Percentiles rank a stretch among this genome's conserved stretches.
Conservation (phyloP, 805 yeast genomes). For the Candida manassasensis region DNA sequence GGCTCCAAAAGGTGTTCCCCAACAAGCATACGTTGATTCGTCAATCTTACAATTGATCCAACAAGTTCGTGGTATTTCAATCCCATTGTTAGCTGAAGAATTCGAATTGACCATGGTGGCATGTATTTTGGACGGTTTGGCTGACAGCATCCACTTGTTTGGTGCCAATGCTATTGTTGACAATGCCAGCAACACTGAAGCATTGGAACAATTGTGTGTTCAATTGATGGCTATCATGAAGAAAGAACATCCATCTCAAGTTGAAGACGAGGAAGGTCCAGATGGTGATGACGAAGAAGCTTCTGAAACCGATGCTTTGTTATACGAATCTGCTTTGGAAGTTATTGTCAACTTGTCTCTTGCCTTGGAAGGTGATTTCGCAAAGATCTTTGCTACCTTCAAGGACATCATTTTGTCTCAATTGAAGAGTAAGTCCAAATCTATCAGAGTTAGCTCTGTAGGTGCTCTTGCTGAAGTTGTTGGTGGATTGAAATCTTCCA, state of each 20-base stretch:
- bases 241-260: slow-evolving; percentile 81
- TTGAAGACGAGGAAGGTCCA: slow-evolving; percentile 63
- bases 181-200: slow-evolving; percentile 45
- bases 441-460: slow-evolving; percentile 76
- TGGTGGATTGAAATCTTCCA: slow-evolving; percentile 60
- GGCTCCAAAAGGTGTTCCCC: slow-evolving; percentile 62
- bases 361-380: slow-evolving; percentile 77
- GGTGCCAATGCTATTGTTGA: slow-evolving; percentile 74
- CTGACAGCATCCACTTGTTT: slow-evolving; percentile 60
- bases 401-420: slow-evolving; percentile 57
- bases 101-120: slow-evolving; percentile 80
- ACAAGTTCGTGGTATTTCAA: slow-evolving; percentile 62
- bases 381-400: slow-evolving; percentile 65
- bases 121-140: slow-evolving; percentile 67
- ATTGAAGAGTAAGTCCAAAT: slow-evolving; percentile 54
- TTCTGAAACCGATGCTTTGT: slow-evolving; percentile 52
- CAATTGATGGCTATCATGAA: slow-evolving; percentile 70
- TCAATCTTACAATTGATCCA: slow-evolving; percentile 55
- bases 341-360: slow-evolving; percentile 72
- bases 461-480: slow-evolving; percentile 92
- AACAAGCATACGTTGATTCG: slow-evolving; percentile 54
- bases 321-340: slow-evolving; percentile 82
- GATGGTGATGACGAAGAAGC: slow-evolving; percentile 50
- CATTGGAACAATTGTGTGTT: slow-evolving; percentile 62
- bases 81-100: slow-evolving; percentile 66